These are phyloP conservation scores for Haberlea rhodopensis DNA, from an alignment of 257 asterid species.

Conservation along the genomic window DNA sequence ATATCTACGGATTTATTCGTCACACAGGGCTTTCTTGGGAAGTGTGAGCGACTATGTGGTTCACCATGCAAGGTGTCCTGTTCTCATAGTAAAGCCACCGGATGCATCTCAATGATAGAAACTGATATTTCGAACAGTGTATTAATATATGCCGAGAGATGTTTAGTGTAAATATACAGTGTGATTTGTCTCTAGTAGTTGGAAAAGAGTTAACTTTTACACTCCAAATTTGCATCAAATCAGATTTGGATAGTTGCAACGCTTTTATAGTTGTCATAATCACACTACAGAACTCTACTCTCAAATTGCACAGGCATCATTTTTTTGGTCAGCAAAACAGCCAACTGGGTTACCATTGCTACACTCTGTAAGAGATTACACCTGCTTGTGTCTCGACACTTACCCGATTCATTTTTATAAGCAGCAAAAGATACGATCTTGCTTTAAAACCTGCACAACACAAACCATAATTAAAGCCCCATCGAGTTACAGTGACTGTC, in stretches of 20 bases:
- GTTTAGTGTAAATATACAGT: neutral
- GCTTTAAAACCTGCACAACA: slow-evolving; percentile 68
- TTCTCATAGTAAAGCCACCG: slow-evolving; percentile 47
- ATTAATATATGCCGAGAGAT: neutral
- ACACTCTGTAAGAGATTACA: slow-evolving; percentile 53
- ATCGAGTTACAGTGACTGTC: neutral
- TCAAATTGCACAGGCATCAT: neutral
- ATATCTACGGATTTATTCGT: neutral
- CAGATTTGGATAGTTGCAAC: too few species aligned
- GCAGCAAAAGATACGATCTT: slow-evolving; percentile 68
- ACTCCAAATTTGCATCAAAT: too few species aligned
- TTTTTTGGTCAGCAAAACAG: too few species aligned
- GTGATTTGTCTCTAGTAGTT: neutral
- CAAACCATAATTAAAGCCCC: slow-evolving; percentile 13
- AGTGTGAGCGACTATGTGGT: slow-evolving; percentile 51
- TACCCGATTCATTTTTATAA: slow-evolving; percentile 56
- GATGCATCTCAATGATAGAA: slow-evolving; percentile 13
- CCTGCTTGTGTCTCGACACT: slow-evolving; percentile 63
- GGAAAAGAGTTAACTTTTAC: too few species aligned
- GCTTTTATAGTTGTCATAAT: too few species aligned
- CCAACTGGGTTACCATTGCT: neutral
- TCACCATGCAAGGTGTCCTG: slow-evolving; percentile 51
- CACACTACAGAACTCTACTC: too few species aligned
- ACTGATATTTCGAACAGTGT: neutral
- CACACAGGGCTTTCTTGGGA: slow-evolving; percentile 51